Percentiles rank a stretch among this genome's conserved stretches.
Conservation (phyloP, 1,284 basidiomycete genomes). For the Naganishia cerealis region DNA sequence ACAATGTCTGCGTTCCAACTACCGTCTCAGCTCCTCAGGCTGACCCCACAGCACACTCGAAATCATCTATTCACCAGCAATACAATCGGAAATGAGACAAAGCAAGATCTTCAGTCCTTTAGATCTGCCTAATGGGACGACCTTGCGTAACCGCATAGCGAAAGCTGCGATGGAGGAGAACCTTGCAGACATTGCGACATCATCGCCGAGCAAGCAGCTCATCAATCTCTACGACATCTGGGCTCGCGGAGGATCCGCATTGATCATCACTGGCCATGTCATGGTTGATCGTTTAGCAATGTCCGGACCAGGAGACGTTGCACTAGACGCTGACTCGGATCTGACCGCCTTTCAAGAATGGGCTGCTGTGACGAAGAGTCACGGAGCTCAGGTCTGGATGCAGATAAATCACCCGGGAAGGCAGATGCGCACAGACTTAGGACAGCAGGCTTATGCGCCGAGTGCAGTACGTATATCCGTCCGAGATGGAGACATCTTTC, state of each 20-base stretch:
- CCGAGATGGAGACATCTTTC: neutral
- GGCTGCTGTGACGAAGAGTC: neutral
- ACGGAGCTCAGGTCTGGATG: slow-evolving; percentile 16
- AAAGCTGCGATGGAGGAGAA: slow-evolving; percentile 27
- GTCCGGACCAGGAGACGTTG: slow-evolving; percentile 11
- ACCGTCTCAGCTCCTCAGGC: too few relatives aligned
- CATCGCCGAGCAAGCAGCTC: slow-evolving; percentile 1
- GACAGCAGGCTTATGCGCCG: slow-evolving; percentile 5
- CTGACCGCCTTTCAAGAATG: slow-evolving; percentile 2
- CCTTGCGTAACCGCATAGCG: slow-evolving; percentile 8
- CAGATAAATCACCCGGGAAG: slow-evolving; percentile 22
- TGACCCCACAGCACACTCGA: neutral
- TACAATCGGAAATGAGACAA: neutral
- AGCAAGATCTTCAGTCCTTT: slow-evolving; percentile 10
- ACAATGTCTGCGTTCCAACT: neutral
- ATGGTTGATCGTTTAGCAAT: slow-evolving; percentile 20
- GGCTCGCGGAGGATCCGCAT: slow-evolving; percentile 9
- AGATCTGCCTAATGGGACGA: slow-evolving; percentile 15
- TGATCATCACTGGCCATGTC: slow-evolving; percentile 20
- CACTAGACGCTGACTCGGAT: slow-evolving; percentile 5
- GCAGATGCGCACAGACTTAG: slow-evolving; percentile 16
- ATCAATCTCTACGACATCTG: slow-evolving; percentile 16
- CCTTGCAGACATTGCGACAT: slow-evolving; percentile 4
- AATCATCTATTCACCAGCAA: neutral
- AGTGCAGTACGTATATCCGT: slow-evolving; percentile 3